Base-by-base conservation (phyloP, 1,284 basidiomycete species). In the Sphagnurus paluster region DNA sequence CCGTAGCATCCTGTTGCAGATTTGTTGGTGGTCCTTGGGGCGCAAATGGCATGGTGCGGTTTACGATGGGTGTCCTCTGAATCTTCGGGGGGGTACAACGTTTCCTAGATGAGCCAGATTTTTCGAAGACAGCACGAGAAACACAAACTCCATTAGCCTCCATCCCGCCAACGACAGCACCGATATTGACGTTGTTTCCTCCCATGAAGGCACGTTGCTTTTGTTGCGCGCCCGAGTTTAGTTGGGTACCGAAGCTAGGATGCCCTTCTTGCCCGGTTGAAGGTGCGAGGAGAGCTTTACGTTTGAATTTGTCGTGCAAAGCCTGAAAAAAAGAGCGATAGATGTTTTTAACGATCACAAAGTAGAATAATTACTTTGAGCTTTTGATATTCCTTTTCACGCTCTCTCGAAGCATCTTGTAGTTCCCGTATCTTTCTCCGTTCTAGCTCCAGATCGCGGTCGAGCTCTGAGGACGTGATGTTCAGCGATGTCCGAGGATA, bases 311-410 rank as follows among this genome's bases (percentile, higher is more conserved):
- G 63, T 90, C 84, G 56, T 81, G 77, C 56, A 84, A 80, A 23
- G 69, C 67, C 87, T 90, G 48, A n/a, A 10, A n/a, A 16, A 41
- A 17, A 39, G 36, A 35, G 38, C 34, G 42, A 10, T 20, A 16
- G 34, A 36, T 16, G 25, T 30, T 13, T 8, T 11, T 6, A 29
- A 21, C 9, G 19, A 19, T 8, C 33, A 24, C 11, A 34, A 16
- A 21, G 4, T 25, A 16, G 23, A 37, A 2, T 33, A 16, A 37
- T 21, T 36, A 80, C 90, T 73, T 91, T 91, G 41, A 93, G 77
- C 61, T 90, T 92, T 48, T 87, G 84, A 59, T 92, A 93, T 55
- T 92, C 90, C 57, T 87, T 90, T 55, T 91, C 89, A 56, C 83
- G 77, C 55, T 90, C 87, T 56, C 80, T 77, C 4, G 84, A 73